Evolutionary conservation across 768 basidiomycete species (phyloP).

Genomic region (Rhodotorula graminis): DNA sequence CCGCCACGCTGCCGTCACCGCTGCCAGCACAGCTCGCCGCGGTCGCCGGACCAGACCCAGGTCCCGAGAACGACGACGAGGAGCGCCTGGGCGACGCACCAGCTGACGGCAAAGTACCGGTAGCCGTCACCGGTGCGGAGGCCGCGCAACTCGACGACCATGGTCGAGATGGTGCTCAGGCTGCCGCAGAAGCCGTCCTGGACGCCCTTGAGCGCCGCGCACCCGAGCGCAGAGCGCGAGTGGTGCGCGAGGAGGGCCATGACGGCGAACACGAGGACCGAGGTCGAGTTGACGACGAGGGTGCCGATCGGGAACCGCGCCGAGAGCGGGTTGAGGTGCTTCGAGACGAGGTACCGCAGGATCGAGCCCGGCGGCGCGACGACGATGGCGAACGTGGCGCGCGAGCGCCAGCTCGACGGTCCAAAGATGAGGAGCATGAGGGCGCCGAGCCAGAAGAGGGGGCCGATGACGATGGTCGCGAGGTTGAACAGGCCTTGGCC

Average conservation of each 20-base stretch:
- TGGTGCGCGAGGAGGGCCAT: constrained; percentile 58
- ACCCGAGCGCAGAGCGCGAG: constrained; percentile 46
- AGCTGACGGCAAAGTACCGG: constrained; percentile 66
- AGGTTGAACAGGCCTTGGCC: constrained; percentile 14
- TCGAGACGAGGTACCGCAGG: constrained; percentile 72
- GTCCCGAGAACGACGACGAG: constrained; percentile 70
- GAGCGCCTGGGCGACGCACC: constrained; percentile 63
- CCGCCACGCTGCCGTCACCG: neutral
- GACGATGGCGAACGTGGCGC: constrained; percentile 78
- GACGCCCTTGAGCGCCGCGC: constrained; percentile 72
- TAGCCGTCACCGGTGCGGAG: constrained; percentile 59
- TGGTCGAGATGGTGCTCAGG: constrained; percentile 89
- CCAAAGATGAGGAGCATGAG: constrained; percentile 69
- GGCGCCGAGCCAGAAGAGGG: constrained; percentile 56
- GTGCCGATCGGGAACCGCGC: constrained; percentile 72
- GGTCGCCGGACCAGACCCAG: constrained; percentile 33
- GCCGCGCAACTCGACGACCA: constrained; percentile 69
- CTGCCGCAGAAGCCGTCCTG: constrained; percentile 92
- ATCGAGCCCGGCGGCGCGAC: constrained; percentile 86
- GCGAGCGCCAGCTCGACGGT: constrained; percentile 58
- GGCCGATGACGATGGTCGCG: constrained; percentile 50
- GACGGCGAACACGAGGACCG: constrained; percentile 74
- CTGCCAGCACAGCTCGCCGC: constrained; percentile 10
- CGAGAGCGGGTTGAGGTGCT: constrained; percentile 62
- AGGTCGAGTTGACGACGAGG: constrained; percentile 65